phyloP scores from a whole-genome alignment of 2,329 filamentous ascomycete genomes.

The Fusarium odoratissimum region DNA sequence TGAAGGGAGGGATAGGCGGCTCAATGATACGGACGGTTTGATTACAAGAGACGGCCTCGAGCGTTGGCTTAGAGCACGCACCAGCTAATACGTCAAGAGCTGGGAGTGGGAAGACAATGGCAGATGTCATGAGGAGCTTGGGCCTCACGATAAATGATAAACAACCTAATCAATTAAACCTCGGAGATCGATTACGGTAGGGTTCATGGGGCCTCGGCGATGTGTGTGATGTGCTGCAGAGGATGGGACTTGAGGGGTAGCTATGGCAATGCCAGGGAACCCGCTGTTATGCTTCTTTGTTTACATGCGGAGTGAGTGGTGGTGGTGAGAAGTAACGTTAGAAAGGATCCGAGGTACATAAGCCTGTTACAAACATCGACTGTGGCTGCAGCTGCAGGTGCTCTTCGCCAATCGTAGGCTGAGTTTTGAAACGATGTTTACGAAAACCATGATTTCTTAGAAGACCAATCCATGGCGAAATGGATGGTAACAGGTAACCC shows the following conservation, averaged over 20 bases:
- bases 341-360: slow-evolving; percentile 19
- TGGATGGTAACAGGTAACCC: slow-evolving; percentile 34
- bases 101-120: slow-evolving; percentile 7
- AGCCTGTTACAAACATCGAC: slow-evolving; percentile 15
- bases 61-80: slow-evolving; percentile 30
- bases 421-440: slow-evolving; percentile 27
- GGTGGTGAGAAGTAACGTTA: slow-evolving; percentile 10
- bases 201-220: slow-evolving; percentile 7
- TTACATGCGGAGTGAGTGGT: slow-evolving; percentile 25
- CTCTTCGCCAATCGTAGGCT: slow-evolving; percentile 21
- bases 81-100: slow-evolving; percentile 12
- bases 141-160: slow-evolving; percentile 1
- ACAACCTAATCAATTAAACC: neutral
- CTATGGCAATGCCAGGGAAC: slow-evolving; percentile 20
- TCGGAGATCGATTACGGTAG: slow-evolving; percentile 12
- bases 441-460: slow-evolving; percentile 12
- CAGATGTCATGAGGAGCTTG: slow-evolving; percentile 12
- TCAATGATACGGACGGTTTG: slow-evolving; percentile 34
- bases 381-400: slow-evolving; percentile 1
- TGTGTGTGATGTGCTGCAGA: slow-evolving; percentile 11
- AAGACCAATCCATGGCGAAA: neutral
- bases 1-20: slow-evolving; percentile 42
- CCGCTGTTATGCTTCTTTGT: slow-evolving; percentile 34
- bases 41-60: slow-evolving; percentile 42
- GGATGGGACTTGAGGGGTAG: slow-evolving; percentile 19